phyloP scores from a whole-genome alignment of 108 stramenopile species.

The Discostella stelligeroides region DNA sequence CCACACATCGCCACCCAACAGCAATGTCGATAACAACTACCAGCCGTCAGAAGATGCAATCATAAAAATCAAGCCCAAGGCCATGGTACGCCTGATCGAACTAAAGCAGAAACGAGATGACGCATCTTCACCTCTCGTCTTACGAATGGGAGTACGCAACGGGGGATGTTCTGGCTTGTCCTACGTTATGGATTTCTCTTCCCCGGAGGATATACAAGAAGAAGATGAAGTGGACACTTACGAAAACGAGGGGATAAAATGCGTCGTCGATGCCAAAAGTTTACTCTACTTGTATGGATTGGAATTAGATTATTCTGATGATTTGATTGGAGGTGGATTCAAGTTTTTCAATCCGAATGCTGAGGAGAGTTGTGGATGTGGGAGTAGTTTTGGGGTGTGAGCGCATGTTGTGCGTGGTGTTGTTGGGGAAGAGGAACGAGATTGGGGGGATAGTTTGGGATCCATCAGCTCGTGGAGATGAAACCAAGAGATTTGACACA shows the following conservation, averaged over 20 bases:
- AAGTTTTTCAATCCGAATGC: slow-evolving; percentile 99
- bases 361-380: slow-evolving; percentile 94
- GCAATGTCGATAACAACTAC: too few relatives aligned
- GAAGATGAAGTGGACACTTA: slow-evolving; percentile 86
- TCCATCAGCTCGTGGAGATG: not conserved
- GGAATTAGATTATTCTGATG: slow-evolving; percentile 94
- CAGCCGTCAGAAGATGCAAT: slow-evolving; percentile 84
- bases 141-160: slow-evolving; percentile 96
- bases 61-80: slow-evolving; percentile 74
- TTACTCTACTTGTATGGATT: slow-evolving; percentile 95
- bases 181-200: slow-evolving; percentile 94
- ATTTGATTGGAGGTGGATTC: slow-evolving; percentile 95
- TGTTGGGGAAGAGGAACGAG: not conserved
- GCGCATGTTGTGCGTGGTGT: not conserved
- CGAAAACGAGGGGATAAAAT: slow-evolving; percentile 68
- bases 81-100: slow-evolving; percentile 82
- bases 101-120: slow-evolving; percentile 64
- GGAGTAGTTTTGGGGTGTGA: slow-evolving; percentile 93
- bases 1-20: too few relatives aligned
- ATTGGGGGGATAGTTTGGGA: not conserved
- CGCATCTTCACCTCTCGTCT: slow-evolving; percentile 47
- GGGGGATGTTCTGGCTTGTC: slow-evolving; percentile 91
- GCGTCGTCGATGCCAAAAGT: slow-evolving; percentile 94
- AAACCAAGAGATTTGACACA: not conserved
- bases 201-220: slow-evolving; percentile 74